phyloP scores from a whole-genome alignment of 75 land plant genomes.

The Azolla pinnata region DNA sequence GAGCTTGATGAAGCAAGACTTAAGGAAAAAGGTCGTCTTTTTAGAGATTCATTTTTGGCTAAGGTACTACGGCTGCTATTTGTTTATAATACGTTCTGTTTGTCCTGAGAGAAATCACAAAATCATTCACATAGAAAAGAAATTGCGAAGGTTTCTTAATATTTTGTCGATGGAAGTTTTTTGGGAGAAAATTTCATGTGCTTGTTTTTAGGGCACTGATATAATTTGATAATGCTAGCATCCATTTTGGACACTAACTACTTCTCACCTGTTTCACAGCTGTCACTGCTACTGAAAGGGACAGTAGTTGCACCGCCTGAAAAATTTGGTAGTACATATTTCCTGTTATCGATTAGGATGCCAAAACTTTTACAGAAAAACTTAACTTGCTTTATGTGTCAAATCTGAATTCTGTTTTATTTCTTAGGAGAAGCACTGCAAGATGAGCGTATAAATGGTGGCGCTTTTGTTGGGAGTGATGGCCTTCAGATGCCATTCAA shows the following conservation, averaged over 20 bases:
- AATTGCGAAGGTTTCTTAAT: too few species aligned
- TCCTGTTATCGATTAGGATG: neutral
- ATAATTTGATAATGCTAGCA: too few species aligned
- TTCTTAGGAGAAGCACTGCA: conserved; percentile 93
- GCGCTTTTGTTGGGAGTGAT: conserved; percentile 73
- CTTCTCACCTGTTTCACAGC: conserved; percentile 29
- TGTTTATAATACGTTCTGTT: too few species aligned
- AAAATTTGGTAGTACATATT: conserved; percentile 67
- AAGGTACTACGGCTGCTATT: too few species aligned
- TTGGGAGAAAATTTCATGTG: too few species aligned
- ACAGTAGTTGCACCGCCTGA: conserved; percentile 95
- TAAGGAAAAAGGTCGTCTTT: conserved; percentile 77
- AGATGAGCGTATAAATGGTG: conserved; percentile 89
- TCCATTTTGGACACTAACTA: conserved; percentile 3
- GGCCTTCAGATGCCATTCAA: conserved; percentile 71
- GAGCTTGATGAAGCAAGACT: conserved; percentile 70
- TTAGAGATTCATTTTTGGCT: conserved; percentile 75
- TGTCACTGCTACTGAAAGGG: conserved; percentile 86
- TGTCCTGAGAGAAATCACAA: too few species aligned
- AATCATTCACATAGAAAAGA: too few species aligned
- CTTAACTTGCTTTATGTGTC: neutral
- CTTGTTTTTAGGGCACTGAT: too few species aligned
- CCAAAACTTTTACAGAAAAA: neutral
- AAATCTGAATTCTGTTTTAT: too few species aligned
- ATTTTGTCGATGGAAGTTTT: too few species aligned